Conservation (phyloP, 805 yeast species). For the Cyberlindnera bimundalis region DNA sequence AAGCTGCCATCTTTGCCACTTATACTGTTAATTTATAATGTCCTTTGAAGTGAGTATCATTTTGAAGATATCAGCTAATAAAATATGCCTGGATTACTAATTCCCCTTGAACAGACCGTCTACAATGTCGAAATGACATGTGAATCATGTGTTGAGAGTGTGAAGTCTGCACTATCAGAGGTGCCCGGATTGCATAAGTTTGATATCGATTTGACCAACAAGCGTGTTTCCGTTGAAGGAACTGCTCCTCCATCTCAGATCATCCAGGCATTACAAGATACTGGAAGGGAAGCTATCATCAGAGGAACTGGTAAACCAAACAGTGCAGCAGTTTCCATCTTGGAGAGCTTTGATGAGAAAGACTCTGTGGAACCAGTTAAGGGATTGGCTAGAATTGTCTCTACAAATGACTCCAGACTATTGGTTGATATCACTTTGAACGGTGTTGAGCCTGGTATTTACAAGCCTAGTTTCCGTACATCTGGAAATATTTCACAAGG, state of each 20-base stretch:
- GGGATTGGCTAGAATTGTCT: conserved; percentile 84
- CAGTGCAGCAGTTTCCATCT: conserved; percentile 86
- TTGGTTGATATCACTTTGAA: conserved; percentile 76
- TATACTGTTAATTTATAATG: conserved; percentile 8
- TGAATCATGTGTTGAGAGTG: conserved; percentile 36
- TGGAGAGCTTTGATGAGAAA: conserved; percentile 63
- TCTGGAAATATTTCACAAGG: conserved; percentile 79
- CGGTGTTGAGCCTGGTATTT: conserved; percentile 62
- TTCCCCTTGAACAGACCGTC: conserved; percentile 39
- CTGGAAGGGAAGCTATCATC: conserved; percentile 87
- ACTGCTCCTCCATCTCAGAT: conserved; percentile 72
- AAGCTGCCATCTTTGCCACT: conserved; percentile 1
- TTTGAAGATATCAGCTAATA: neutral
- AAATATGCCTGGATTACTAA: conserved; percentile 13
- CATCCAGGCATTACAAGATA: conserved; percentile 60
- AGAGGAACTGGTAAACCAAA: conserved; percentile 88
- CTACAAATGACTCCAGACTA: conserved; percentile 49
- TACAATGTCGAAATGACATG: conserved; percentile 88
- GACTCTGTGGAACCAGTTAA: conserved; percentile 52
- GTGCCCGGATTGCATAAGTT: conserved; percentile 49
- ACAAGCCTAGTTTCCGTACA: conserved; percentile 64
- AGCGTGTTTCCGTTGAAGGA: conserved; percentile 68
- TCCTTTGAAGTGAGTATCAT: conserved; percentile 20
- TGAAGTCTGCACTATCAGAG: conserved; percentile 42
- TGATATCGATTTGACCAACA: conserved; percentile 53